phyloP scores from a whole-genome alignment of 768 basidiomycete species.

The Hericium alpestre region DNA sequence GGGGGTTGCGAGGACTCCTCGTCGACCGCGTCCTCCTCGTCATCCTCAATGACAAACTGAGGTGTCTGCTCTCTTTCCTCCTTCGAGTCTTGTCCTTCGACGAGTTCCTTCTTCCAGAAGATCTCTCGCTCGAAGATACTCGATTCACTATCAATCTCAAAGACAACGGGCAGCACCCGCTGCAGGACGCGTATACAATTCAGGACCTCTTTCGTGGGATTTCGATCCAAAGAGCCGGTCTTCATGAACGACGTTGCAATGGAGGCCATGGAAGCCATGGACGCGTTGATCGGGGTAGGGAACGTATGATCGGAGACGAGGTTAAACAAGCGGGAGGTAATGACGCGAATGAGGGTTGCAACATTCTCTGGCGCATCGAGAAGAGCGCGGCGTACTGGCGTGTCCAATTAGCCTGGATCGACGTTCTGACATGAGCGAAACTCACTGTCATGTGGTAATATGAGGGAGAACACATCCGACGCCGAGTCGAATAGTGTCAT shows the following conservation, averaged over 20 bases:
- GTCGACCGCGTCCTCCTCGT: slow-evolving; percentile 42
- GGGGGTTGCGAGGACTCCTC: slow-evolving; percentile 10
- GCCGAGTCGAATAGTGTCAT: slow-evolving; percentile 79
- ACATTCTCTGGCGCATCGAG: slow-evolving; percentile 79
- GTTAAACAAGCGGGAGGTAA: slow-evolving; percentile 60
- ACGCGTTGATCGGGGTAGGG: slow-evolving; percentile 33
- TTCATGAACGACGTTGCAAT: slow-evolving; percentile 67
- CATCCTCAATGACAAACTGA: slow-evolving; percentile 89
- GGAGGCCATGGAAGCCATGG: slow-evolving; percentile 47
- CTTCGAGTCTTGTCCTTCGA: slow-evolving; percentile 22
- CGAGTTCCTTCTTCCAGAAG: slow-evolving; percentile 56
- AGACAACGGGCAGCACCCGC: slow-evolving; percentile 82
- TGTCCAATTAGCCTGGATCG: not conserved
- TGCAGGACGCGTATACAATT: slow-evolving; percentile 89
- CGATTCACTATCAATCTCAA: slow-evolving; percentile 65
- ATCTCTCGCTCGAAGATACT: slow-evolving; percentile 69
- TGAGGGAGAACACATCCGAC: slow-evolving; percentile 80
- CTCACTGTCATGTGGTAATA: slow-evolving; percentile 2
- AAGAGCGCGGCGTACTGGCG: slow-evolving; percentile 70
- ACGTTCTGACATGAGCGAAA: not conserved
- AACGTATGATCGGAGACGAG: slow-evolving; percentile 74
- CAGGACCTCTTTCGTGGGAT: slow-evolving; percentile 75
- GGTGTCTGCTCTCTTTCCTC: slow-evolving; percentile 20
- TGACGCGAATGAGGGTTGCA: slow-evolving; percentile 65
- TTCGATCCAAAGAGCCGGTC: slow-evolving; percentile 41